A percentile compares a stretch with the other conserved stretches of the same genome.
Conservation (phyloP, 441 rosid genomes). For the Daphne laureola region DNA sequence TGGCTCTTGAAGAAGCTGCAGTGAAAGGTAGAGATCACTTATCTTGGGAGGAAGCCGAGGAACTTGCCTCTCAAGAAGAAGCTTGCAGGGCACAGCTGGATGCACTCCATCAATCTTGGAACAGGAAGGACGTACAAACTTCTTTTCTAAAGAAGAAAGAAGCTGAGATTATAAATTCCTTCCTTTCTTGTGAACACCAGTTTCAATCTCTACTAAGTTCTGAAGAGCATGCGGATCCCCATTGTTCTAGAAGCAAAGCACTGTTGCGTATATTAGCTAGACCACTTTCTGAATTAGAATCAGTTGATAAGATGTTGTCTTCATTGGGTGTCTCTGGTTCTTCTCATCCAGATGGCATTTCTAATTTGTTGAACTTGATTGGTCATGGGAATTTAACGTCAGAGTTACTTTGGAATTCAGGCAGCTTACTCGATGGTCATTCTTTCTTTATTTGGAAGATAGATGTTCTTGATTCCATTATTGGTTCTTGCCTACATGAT, state of each 20-base stretch:
- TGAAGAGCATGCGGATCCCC: constrained; percentile 45
- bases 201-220: constrained; percentile 53
- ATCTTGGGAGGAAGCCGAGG: constrained; percentile 99
- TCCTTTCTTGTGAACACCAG: constrained; percentile 54
- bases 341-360: constrained; percentile 36
- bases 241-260: constrained; percentile 52
- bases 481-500: constrained; percentile 87
- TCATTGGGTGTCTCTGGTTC: constrained; percentile 34
- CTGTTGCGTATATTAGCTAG: constrained; percentile 48
- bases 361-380: constrained; percentile 44
- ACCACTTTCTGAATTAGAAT: constrained; percentile 76
- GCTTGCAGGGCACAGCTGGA: constrained; percentile 89
- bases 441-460: constrained; percentile 92
- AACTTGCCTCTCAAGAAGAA: constrained; percentile 97
- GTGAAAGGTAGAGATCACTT: constrained; percentile 87
- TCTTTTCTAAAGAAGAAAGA: constrained; percentile 66
- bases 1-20: constrained; percentile 92
- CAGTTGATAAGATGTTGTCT: constrained; percentile 49
- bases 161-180: constrained; percentile 54
- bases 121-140: constrained; percentile 65
- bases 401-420: constrained; percentile 73
- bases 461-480: constrained; percentile 71
- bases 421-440: constrained; percentile 47
- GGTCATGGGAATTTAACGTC: constrained; percentile 55
- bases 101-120: constrained; percentile 86